Percentiles rank a stretch among this genome's conserved stretches.
Conservation (phyloP, 2,329 filamentous ascomycete genomes). For the Trichoderma brevicompactum region DNA sequence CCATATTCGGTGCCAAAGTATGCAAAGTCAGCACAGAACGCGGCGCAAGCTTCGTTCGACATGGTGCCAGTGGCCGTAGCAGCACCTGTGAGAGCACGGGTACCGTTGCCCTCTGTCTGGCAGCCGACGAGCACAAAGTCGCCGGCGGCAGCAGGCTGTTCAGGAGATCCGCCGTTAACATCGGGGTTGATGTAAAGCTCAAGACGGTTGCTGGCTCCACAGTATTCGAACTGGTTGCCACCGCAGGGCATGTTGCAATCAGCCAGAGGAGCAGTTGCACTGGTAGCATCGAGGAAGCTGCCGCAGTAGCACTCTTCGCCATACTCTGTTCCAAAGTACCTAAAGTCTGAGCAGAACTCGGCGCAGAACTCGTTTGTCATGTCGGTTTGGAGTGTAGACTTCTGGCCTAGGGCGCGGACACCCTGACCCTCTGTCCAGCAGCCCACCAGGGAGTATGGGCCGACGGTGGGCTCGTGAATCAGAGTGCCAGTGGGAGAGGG, state of each 20-base stretch:
- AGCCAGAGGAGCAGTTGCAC: conserved; percentile 36
- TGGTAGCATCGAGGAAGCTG: conserved; percentile 38
- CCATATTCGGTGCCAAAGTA: conserved; percentile 47
- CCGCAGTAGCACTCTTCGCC: conserved; percentile 48
- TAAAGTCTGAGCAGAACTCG: conserved; percentile 43
- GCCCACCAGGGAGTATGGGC: conserved; percentile 43
- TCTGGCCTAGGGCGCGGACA: conserved; percentile 42
- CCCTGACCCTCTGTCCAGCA: conserved; percentile 48
- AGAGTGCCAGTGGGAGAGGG: conserved; percentile 36
- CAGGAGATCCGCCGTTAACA: conserved; percentile 36
- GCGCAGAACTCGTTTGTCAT: conserved; percentile 45
- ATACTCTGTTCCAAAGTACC: conserved; percentile 50
- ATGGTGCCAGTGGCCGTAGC: conserved; percentile 37
- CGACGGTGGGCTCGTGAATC: conserved; percentile 34
- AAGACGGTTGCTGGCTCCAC: conserved; percentile 42
- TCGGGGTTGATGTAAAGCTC: conserved; percentile 42
- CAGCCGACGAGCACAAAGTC: conserved; percentile 44
- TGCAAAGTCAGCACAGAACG: conserved; percentile 39
- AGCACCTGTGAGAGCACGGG: conserved; percentile 41
- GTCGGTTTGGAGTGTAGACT: conserved; percentile 34
- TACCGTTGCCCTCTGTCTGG: conserved; percentile 43
- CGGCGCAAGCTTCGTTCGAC: conserved; percentile 42
- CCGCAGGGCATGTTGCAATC: conserved; percentile 45
- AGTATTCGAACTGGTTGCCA: conserved; percentile 42
- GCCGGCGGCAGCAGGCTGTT: conserved; percentile 41